phyloP scores from a whole-genome alignment of 2,329 filamentous ascomycete species.

The Sclerotiophoma versabilis region DNA sequence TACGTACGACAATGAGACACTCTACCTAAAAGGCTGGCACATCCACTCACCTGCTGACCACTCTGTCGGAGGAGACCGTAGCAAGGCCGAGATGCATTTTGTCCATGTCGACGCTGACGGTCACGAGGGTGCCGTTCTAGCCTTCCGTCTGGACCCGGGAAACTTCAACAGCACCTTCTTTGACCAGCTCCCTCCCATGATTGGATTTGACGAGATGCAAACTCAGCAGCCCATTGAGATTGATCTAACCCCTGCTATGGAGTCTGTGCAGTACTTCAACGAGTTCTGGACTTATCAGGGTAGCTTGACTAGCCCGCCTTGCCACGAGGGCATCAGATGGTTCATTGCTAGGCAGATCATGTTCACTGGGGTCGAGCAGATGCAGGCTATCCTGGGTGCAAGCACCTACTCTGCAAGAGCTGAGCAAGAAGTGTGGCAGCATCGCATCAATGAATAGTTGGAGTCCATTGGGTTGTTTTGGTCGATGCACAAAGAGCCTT shows the following conservation, averaged over 20 bases:
- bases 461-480: background rate
- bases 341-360: slow-evolving; percentile 54
- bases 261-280: slow-evolving; percentile 50
- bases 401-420: slow-evolving; percentile 55
- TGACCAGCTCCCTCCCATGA: slow-evolving; percentile 52
- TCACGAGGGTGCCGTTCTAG: slow-evolving; percentile 55
- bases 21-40: slow-evolving; percentile 60
- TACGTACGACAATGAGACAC: slow-evolving; percentile 56
- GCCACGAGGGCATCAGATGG: slow-evolving; percentile 56
- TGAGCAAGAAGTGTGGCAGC: slow-evolving; percentile 58
- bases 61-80: slow-evolving; percentile 52
- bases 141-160: slow-evolving; percentile 56
- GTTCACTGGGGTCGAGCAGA: slow-evolving; percentile 55
- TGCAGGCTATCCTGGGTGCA: slow-evolving; percentile 55
- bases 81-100: slow-evolving; percentile 58
- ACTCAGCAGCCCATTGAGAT: slow-evolving; percentile 31
- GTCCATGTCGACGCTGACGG: slow-evolving; percentile 56
- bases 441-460: slow-evolving; percentile 54
- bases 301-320: slow-evolving; percentile 58
- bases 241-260: slow-evolving; percentile 45
- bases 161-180: slow-evolving; percentile 51
- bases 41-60: slow-evolving; percentile 61
- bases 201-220: slow-evolving; percentile 49
- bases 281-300: slow-evolving; percentile 60
- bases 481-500: background rate